A percentile compares a stretch with the other conserved stretches of the same genome.
phyloP scores from a whole-genome alignment of 768 basidiomycete genomes.

The Mycena albidolilacea region DNA sequence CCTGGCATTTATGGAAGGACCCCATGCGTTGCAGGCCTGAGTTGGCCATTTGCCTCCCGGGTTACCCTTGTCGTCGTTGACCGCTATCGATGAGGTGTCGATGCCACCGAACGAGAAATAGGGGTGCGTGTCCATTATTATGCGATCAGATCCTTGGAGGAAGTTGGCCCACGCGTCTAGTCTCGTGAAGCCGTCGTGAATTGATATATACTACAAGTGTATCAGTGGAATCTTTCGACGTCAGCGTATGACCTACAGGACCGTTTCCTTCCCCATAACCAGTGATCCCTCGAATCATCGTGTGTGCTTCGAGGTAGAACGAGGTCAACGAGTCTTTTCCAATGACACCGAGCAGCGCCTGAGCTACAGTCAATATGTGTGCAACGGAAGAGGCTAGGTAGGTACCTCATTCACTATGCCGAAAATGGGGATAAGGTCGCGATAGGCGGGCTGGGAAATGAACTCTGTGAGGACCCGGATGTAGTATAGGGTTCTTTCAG shows the following conservation, averaged over 20 bases:
- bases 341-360: constrained; percentile 32
- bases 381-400: constrained; percentile 53
- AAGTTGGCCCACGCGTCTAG: constrained; percentile 62
- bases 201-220: constrained; percentile 60
- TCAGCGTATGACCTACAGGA: constrained; percentile 43
- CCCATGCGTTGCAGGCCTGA: constrained; percentile 74
- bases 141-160: constrained; percentile 71
- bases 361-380: constrained; percentile 35
- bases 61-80: constrained; percentile 16
- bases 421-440: constrained; percentile 69
- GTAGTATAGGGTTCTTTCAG: constrained; percentile 82
- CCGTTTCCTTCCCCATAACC: constrained; percentile 81
- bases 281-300: constrained; percentile 77
- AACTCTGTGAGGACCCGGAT: constrained; percentile 85
- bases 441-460: constrained; percentile 81
- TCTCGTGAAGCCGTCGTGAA: constrained; percentile 64
- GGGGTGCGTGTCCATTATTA: constrained; percentile 77
- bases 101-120: constrained; percentile 73
- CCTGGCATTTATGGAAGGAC: constrained; percentile 65
- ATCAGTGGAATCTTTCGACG: background rate
- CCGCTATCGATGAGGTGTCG: constrained; percentile 46
- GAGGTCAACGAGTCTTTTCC: constrained; percentile 30
- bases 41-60: constrained; percentile 62
- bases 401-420: constrained; percentile 78
- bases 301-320: constrained; percentile 67